These are phyloP conservation scores for Tulasnella calospora DNA, from an alignment of 768 basidiomycete species.

Conservation along the genomic window DNA sequence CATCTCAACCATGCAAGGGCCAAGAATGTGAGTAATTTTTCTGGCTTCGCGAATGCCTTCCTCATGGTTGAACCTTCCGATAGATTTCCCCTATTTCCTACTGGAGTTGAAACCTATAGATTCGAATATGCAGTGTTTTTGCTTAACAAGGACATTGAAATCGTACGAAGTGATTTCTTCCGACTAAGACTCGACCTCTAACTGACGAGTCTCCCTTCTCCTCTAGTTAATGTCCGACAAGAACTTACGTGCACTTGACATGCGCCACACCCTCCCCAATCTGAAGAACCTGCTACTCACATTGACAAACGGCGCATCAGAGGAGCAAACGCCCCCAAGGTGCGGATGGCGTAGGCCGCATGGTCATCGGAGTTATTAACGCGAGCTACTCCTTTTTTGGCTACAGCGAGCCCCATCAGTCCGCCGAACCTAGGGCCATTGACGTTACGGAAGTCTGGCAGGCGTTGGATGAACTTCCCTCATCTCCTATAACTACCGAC, in stretches of 20 bases:
- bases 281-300: conserved; percentile 89
- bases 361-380: not conserved
- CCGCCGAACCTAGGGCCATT: not conserved
- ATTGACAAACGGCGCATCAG: conserved; percentile 62
- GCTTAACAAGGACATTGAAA: conserved; percentile 94
- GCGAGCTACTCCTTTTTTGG: not conserved
- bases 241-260: conserved; percentile 82
- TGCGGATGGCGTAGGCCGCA: not conserved
- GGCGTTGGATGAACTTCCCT: not conserved
- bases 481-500: not conserved
- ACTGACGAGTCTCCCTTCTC: not conserved
- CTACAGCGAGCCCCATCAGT: not conserved
- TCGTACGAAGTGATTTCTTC: conserved; percentile 46
- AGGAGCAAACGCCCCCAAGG: conserved; percentile 19
- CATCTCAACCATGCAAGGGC: conserved; percentile 92
- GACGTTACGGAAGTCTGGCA: conserved; percentile 3
- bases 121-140: conserved; percentile 98
- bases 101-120: conserved; percentile 88
- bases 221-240: conserved; percentile 82
- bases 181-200: conserved; percentile 10
- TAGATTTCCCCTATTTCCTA: conserved; percentile 93
- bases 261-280: conserved; percentile 94
- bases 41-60: not conserved
- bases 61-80: not conserved
- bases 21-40: conserved; percentile 67